Percentiles rank a stretch among this genome's conserved stretches.
These are phyloP conservation scores for Penicillium sp. DNA, from an alignment of 2,329 filamentous ascomycete species.

Conservation along the genomic window DNA sequence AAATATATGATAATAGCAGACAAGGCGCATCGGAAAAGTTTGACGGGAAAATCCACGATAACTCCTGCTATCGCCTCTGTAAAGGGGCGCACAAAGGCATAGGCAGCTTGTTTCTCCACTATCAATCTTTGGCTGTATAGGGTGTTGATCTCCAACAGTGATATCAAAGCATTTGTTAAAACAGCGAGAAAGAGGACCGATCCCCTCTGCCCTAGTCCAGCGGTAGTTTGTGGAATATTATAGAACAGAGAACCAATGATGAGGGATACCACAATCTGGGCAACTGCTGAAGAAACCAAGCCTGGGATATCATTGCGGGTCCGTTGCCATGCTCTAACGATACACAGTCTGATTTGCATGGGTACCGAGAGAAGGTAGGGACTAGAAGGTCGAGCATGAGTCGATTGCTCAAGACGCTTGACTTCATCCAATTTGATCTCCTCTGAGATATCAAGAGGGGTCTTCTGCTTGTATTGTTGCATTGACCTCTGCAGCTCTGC, in stretches of 20 bases:
- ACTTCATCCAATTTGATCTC: slow-evolving; percentile 21
- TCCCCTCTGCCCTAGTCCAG: slow-evolving; percentile 65
- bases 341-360: slow-evolving; percentile 66
- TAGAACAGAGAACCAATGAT: slow-evolving; percentile 47
- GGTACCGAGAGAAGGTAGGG: slow-evolving; percentile 67
- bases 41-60: neutral
- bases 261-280: neutral
- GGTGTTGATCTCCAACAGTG: neutral
- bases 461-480: slow-evolving; percentile 21
- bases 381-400: slow-evolving; percentile 23
- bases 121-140: slow-evolving; percentile 51
- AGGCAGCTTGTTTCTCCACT: slow-evolving; percentile 80
- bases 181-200: slow-evolving; percentile 46
- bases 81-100: slow-evolving; percentile 82
- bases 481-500: slow-evolving; percentile 27
- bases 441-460: slow-evolving; percentile 18
- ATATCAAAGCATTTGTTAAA: neutral
- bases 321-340: slow-evolving; percentile 67
- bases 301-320: neutral
- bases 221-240: slow-evolving; percentile 53
- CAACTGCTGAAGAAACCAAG: neutral
- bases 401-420: slow-evolving; percentile 22
- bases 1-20: slow-evolving; percentile 1
- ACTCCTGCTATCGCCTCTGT: slow-evolving; percentile 49
- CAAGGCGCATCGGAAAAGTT: neutral